These are phyloP conservation scores for Fusarium nematophilum DNA, from an alignment of 2,329 filamentous ascomycete genomes.

Conservation along the genomic window DNA sequence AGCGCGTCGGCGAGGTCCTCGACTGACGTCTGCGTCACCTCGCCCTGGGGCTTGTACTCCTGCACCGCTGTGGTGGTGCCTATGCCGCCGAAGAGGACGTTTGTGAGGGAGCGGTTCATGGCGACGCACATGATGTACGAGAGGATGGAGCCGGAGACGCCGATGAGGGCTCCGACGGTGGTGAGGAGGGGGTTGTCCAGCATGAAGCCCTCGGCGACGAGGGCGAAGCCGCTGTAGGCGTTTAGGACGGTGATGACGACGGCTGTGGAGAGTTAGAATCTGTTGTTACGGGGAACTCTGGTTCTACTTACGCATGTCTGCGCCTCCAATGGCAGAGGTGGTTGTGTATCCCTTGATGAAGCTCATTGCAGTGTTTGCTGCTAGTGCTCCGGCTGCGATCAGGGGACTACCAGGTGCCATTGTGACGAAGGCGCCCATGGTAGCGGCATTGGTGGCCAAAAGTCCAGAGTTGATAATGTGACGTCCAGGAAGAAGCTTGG, in stretches of 20 bases:
- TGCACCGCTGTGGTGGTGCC: conserved; percentile 67
- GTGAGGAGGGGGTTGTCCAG: conserved; percentile 87
- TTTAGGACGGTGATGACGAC: conserved; percentile 92
- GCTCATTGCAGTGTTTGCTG: conserved; percentile 80
- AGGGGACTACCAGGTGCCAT: conserved; percentile 83
- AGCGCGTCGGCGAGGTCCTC: conserved; percentile 85
- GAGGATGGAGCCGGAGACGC: conserved; percentile 88
- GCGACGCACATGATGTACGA: conserved; percentile 90
- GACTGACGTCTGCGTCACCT: conserved; percentile 80
- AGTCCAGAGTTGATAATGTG: conserved; percentile 81
- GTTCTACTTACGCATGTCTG: conserved; percentile 77
- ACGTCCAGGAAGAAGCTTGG: conserved; percentile 77
- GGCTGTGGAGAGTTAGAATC: conserved; percentile 51
- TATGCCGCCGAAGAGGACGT: conserved; percentile 89
- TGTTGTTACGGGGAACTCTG: background rate
- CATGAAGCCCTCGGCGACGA: conserved; percentile 94
- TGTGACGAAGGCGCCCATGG: conserved; percentile 85
- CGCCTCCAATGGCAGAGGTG: conserved; percentile 89
- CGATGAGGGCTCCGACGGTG: conserved; percentile 86
- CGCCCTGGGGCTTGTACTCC: conserved; percentile 82
- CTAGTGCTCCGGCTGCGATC: conserved; percentile 82
- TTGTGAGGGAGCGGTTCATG: conserved; percentile 91
- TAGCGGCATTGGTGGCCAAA: conserved; percentile 80
- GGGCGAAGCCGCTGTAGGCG: conserved; percentile 89
- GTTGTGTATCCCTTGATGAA: conserved; percentile 91